Percentiles rank a stretch among this genome's conserved stretches.
Evolutionary conservation across 2,329 filamentous ascomycete genomes (phyloP).

Genomic region (Phaeosphaeriaceae sp.): DNA sequence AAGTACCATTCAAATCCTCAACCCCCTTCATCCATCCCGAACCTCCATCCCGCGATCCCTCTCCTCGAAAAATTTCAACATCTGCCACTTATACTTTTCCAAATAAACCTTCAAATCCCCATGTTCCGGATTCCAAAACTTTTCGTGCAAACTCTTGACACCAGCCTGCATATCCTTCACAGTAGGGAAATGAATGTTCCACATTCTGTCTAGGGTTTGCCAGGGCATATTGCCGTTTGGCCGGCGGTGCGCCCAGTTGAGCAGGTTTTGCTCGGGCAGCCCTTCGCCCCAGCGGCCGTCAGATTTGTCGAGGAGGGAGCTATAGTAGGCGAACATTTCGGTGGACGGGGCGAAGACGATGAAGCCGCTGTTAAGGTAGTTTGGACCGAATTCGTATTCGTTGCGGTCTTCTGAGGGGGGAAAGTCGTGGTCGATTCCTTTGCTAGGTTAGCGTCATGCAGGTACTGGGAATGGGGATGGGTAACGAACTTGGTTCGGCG

Average conservation of each 20-base stretch:
- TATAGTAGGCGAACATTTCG: conserved; percentile 34
- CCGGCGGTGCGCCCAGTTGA: conserved; percentile 43
- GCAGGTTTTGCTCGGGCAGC: conserved; percentile 41
- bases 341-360: conserved; percentile 37
- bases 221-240: conserved; percentile 44
- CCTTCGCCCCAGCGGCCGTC: conserved; percentile 29
- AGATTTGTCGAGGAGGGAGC: conserved; percentile 24
- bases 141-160: conserved; percentile 42
- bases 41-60: conserved; percentile 2
- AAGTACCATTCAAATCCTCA: too few species aligned
- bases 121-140: conserved; percentile 39
- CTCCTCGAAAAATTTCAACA: conserved; percentile 42
- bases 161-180: conserved; percentile 39
- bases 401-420: conserved; percentile 6
- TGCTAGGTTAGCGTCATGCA: conserved; percentile 37
- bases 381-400: conserved; percentile 12
- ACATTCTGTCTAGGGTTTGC: conserved; percentile 34
- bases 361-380: conserved; percentile 44
- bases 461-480: conserved; percentile 30
- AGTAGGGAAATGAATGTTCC: conserved; percentile 45
- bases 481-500: background rate
- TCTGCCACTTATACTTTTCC: conserved; percentile 38
- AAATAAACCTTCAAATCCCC: conserved; percentile 31
- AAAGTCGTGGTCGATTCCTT: conserved; percentile 25
- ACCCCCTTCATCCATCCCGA: background rate